phyloP scores from a whole-genome alignment of 208 protist genomes.

The Acanthamoeba rhysodes region DNA sequence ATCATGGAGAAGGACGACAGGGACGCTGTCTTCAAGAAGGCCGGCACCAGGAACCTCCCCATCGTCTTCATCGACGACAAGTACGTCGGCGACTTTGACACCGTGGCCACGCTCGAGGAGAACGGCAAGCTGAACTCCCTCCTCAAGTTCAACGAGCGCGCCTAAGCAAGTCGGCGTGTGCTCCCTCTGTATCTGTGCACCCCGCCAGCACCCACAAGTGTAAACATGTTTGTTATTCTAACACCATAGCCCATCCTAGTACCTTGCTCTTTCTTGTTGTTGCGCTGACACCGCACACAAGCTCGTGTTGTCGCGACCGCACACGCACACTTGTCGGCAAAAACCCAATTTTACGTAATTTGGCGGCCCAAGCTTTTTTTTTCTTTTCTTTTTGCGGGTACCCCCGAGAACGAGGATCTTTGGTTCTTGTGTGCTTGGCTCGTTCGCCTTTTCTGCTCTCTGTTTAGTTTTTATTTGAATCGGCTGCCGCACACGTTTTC shows the following conservation, averaged over 20 bases:
- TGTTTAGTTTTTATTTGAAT: not conserved
- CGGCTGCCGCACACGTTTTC: not conserved
- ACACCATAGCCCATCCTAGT: no score
- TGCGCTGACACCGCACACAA: no score
- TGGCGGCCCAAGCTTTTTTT: no score
- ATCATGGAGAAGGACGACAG: conserved; percentile 75
- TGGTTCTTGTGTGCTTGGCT: not conserved
- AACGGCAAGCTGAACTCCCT: conserved; percentile 73
- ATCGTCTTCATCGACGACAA: conserved; percentile 79
- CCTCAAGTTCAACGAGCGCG: conserved; percentile 73
- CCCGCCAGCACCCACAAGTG: not conserved
- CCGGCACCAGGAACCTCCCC: conserved; percentile 48
- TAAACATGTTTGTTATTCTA: no score
- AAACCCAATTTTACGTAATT: no score
- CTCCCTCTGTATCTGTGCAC: not conserved
- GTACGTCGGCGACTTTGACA: conserved; percentile 62
- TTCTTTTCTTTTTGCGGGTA: no score
- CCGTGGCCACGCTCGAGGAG: conserved; percentile 71
- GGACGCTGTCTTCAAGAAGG: conserved; percentile 75
- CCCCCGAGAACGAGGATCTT: no score
- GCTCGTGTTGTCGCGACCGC: no score
- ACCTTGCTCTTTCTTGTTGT: no score
- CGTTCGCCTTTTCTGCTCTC: not conserved
- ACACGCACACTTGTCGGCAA: no score
- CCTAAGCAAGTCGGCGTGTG: not conserved